Evolutionary conservation across 768 basidiomycete species (phyloP).

Genomic region (Kwoniella dendrophila): DNA sequence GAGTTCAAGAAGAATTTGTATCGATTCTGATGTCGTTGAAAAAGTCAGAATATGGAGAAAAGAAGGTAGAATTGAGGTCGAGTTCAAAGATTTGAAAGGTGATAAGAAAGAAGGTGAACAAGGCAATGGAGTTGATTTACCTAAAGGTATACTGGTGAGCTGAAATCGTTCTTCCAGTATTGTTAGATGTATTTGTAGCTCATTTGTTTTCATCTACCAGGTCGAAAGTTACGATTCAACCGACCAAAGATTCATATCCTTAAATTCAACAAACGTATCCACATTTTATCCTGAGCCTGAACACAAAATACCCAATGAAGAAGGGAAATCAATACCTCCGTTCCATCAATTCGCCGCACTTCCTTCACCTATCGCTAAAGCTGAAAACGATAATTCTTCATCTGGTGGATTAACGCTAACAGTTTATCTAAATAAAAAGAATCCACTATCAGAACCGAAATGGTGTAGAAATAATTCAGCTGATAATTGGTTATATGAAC

Average conservation of each 20-base stretch:
- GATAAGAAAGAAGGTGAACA: slow-evolving; percentile 22
- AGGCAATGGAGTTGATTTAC: slow-evolving; percentile 27
- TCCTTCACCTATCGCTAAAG: neutral
- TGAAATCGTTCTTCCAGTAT: neutral
- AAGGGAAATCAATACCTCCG: slow-evolving; percentile 64
- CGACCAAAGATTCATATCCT: slow-evolving; percentile 51
- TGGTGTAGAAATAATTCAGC: slow-evolving; percentile 96
- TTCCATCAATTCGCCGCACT: slow-evolving; percentile 57
- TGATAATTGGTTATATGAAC: slow-evolving; percentile 73
- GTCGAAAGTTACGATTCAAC: slow-evolving; percentile 52
- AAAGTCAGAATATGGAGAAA: slow-evolving; percentile 75
- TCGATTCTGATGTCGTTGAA: slow-evolving; percentile 85
- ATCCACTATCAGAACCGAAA: slow-evolving; percentile 90
- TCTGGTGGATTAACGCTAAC: slow-evolving; percentile 21
- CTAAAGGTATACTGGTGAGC: slow-evolving; percentile 54
- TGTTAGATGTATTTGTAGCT: neutral
- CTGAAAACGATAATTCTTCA: slow-evolving; percentile 23
- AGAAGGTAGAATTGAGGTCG: slow-evolving; percentile 83
- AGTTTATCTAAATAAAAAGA: slow-evolving; percentile 74
- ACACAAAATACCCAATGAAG: neutral
- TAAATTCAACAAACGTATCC: slow-evolving; percentile 37
- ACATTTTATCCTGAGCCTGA: slow-evolving; percentile 8
- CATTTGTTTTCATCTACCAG: slow-evolving; percentile 25
- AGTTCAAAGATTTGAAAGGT: slow-evolving; percentile 55
- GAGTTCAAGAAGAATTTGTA: slow-evolving; percentile 78